A percentile compares a stretch with the other conserved stretches of the same genome.
Conservation (phyloP, 2,329 filamentous ascomycete genomes). For the Scortechinia acanthostroma region DNA sequence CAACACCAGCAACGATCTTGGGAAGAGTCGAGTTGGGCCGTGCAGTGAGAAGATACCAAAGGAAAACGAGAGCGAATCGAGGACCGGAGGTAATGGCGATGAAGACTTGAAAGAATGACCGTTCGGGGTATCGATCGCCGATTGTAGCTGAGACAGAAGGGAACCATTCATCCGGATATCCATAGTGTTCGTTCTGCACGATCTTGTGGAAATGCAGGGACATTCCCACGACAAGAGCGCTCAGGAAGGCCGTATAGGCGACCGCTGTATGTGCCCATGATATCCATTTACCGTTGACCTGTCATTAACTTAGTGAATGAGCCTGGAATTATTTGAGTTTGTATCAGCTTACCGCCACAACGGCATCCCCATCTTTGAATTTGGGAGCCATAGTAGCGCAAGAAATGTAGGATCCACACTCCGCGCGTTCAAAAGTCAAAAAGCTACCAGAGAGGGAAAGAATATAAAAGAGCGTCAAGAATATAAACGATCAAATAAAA, state of each 20-base stretch:
- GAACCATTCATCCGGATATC: conserved; percentile 93
- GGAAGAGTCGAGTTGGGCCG: conserved; percentile 59
- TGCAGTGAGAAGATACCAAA: conserved; percentile 86
- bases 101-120: conserved; percentile 93
- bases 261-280: conserved; percentile 78
- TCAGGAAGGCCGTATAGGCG: conserved; percentile 83
- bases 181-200: conserved; percentile 92
- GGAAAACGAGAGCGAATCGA: conserved; percentile 78
- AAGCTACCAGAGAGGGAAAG: not conserved
- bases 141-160: conserved; percentile 94
- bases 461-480: not conserved
- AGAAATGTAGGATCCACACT: not conserved
- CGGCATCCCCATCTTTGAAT: conserved; percentile 3
- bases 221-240: conserved; percentile 74
- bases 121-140: conserved; percentile 91
- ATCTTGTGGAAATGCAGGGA: conserved; percentile 92
- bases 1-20: conserved; percentile 72
- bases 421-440: not conserved
- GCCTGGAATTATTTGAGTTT: conserved; percentile 59
- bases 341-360: conserved; percentile 31
- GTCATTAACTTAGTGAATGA: conserved; percentile 25
- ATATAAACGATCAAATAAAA: not conserved
- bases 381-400: not conserved
- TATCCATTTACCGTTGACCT: conserved; percentile 82
- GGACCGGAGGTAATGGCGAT: conserved; percentile 96